Evolutionary conservation across 352 stramenopile species (phyloP).

Genomic region (Phytopythium kandeliae): DNA sequence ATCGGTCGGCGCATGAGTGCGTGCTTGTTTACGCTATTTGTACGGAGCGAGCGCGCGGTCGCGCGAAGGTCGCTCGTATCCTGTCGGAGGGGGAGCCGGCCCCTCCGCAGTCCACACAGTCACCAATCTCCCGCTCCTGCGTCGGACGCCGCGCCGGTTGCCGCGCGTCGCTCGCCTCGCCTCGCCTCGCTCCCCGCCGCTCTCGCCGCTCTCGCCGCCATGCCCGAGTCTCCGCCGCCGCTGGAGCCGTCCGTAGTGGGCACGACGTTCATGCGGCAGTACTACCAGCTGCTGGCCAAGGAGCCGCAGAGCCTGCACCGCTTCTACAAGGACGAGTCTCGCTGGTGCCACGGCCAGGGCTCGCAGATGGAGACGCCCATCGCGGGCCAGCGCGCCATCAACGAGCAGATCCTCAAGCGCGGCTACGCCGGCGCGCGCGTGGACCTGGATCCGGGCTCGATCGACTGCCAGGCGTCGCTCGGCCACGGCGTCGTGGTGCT

Average conservation of each 20-base stretch:
- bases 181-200: neutral
- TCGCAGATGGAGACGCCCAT: slow-evolving; percentile 82
- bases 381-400: slow-evolving; percentile 70
- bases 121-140: neutral
- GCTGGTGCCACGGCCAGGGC: slow-evolving; percentile 72
- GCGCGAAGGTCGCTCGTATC: slow-evolving; percentile 1
- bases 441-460: slow-evolving; percentile 76
- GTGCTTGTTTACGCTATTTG: too few relatives aligned
- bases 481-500: slow-evolving; percentile 74
- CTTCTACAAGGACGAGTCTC: slow-evolving; percentile 86
- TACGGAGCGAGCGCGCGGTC: too few relatives aligned
- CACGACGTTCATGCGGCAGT: slow-evolving; percentile 87
- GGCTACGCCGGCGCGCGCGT: slow-evolving; percentile 73
- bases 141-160: neutral
- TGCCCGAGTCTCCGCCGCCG: slow-evolving; percentile 35
- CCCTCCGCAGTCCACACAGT: neutral
- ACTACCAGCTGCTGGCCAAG: slow-evolving; percentile 86
- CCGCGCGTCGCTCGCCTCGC: neutral
- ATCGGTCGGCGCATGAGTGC: too few relatives aligned
- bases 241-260: slow-evolving; percentile 41
- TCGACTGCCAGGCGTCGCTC: slow-evolving; percentile 80
- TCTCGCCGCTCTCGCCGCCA: slow-evolving; percentile 9
- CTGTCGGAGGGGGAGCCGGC: neutral
- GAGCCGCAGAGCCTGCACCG: slow-evolving; percentile 80
- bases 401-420: slow-evolving; percentile 77